Conservation (phyloP, 2,329 filamentous ascomycete species). For the Pseudogymnoascus sp. region DNA sequence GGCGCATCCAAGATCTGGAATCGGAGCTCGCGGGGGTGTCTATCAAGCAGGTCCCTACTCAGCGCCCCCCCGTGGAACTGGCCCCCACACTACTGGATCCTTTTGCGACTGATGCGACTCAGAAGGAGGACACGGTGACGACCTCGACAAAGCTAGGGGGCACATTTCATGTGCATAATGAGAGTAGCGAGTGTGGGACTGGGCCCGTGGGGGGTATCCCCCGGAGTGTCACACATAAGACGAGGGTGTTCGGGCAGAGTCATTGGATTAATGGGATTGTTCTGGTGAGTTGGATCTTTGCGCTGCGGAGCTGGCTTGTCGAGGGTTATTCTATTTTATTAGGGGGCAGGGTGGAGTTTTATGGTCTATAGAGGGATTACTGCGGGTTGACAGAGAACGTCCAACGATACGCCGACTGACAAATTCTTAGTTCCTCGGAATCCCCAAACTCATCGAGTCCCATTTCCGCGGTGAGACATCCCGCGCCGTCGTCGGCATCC, state of each 20-base stretch:
- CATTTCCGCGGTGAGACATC: conserved; percentile 32
- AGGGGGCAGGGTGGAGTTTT: neutral
- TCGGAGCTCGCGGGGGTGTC: conserved; percentile 31
- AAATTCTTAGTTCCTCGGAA: conserved; percentile 33
- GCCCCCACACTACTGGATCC: neutral
- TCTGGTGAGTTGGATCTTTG: conserved; percentile 32
- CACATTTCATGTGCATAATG: conserved; percentile 37
- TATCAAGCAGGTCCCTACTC: conserved; percentile 14
- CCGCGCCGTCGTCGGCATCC: conserved; percentile 31
- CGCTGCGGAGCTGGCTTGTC: conserved; percentile 16
- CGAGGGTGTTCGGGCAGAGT: conserved; percentile 48
- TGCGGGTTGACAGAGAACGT: neutral
- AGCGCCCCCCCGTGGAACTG: neutral
- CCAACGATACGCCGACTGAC: conserved; percentile 10
- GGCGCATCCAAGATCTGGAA: conserved; percentile 38
- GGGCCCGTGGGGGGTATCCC: conserved; percentile 30
- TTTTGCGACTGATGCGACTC: conserved; percentile 17
- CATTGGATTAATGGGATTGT: conserved; percentile 48
- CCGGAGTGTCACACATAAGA: conserved; percentile 47
- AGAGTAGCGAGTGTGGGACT: conserved; percentile 24
- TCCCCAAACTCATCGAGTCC: conserved; percentile 40
- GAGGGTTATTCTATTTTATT: conserved; percentile 13
- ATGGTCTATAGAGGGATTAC: neutral
- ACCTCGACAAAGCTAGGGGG: conserved; percentile 34
- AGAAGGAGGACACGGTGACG: conserved; percentile 31